Conservation (phyloP, 2,329 filamentous ascomycete genomes). For the Epichloe elymi region DNA sequence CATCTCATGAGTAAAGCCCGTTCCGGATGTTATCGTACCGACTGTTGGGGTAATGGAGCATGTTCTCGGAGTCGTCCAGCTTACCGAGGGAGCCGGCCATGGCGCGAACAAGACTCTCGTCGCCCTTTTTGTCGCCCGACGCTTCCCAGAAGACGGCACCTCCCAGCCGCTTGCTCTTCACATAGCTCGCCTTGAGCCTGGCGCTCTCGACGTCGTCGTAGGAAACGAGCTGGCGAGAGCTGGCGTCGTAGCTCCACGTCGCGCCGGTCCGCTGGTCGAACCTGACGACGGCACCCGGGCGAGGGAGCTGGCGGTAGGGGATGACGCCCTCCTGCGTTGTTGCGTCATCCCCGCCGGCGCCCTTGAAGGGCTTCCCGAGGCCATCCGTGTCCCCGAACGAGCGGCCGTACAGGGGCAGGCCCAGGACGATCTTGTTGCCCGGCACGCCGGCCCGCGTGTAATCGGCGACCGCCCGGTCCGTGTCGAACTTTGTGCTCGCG, state of each 20-base stretch:
- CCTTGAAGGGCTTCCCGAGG: constrained; percentile 48
- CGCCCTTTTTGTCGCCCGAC: constrained; percentile 45
- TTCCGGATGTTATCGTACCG: constrained; percentile 43
- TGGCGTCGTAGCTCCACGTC: constrained; percentile 57
- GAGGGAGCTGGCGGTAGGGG: constrained; percentile 61
- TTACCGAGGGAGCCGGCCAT: constrained; percentile 31
- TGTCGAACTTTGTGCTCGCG: constrained; percentile 53
- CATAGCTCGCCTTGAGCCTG: constrained; percentile 48
- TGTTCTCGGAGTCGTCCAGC: constrained; percentile 37
- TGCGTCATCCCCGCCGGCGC: constrained; percentile 49
- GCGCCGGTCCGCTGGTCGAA: constrained; percentile 47
- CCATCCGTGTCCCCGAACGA: constrained; percentile 57
- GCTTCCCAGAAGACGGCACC: constrained; percentile 82
- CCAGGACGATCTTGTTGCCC: constrained; percentile 55
- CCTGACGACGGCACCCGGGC: constrained; percentile 39
- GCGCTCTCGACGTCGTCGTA: constrained; percentile 53
- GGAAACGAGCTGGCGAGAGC: constrained; percentile 48
- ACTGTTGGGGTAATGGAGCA: constrained; percentile 42
- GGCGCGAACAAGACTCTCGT: constrained; percentile 44
- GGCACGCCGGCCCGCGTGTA: constrained; percentile 40
- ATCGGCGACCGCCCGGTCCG: constrained; percentile 46
- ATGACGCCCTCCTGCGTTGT: constrained; percentile 49
- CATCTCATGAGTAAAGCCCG: constrained; percentile 12
- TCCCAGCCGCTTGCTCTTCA: constrained; percentile 47
- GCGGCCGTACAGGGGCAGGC: constrained; percentile 71